Conservation (phyloP, 306 rosid genomes). For the Vigna nakashimae region DNA sequence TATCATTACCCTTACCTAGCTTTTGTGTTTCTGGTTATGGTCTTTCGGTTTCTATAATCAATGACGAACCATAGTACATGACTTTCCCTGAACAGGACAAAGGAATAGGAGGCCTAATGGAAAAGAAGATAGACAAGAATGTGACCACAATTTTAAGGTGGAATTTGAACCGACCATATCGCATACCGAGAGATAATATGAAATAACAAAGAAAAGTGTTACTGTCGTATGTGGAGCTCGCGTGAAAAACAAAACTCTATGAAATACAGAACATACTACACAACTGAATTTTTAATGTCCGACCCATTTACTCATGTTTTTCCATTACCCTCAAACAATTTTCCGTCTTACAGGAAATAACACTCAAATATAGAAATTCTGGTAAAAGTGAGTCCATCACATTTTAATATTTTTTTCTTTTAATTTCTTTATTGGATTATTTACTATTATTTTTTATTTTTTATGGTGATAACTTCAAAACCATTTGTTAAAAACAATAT, state of each 20-base stretch:
- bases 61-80: neutral
- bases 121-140: slow-evolving; percentile 7
- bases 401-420: no score
- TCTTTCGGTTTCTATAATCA: slow-evolving; percentile 8
- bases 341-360: no score
- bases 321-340: no score
- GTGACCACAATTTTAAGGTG: slow-evolving; percentile 34
- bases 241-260: slow-evolving; percentile 8
- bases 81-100: neutral
- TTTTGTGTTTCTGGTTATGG: slow-evolving; percentile 5
- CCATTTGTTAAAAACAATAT: no score
- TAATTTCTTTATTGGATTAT: no score
- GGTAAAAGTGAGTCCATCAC: no score
- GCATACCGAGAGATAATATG: slow-evolving; percentile 19
- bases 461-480: no score
- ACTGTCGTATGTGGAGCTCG: slow-evolving; percentile 26
- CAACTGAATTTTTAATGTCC: no score
- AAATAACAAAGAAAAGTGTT: slow-evolving; percentile 16
- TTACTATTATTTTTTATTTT: no score
- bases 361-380: no score
- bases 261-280: neutral
- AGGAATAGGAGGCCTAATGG: neutral
- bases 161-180: slow-evolving; percentile 38
- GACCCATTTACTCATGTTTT: no score
- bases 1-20: slow-evolving; percentile 5